Evolutionary conservation across 495 filamentous ascomycete species (phyloP).

Genomic region (Achaetomiella virescens): DNA sequence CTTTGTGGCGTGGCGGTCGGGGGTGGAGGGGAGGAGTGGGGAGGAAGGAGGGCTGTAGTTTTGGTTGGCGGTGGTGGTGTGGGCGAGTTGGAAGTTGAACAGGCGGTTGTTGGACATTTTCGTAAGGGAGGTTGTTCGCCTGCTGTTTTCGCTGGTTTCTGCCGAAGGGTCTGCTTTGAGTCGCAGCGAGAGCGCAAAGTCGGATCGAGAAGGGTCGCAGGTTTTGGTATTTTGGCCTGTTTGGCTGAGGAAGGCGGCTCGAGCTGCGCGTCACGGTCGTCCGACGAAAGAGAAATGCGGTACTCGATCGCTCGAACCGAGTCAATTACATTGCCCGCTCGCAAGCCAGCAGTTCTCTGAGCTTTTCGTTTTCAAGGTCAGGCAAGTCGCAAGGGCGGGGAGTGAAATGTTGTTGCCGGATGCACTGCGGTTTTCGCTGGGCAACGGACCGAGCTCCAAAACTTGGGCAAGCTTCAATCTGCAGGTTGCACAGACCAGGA

Average conservation of each 20-base stretch:
- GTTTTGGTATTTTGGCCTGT: not conserved
- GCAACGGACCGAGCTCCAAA: too few relatives aligned
- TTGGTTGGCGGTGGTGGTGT: not conserved
- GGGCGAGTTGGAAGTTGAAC: slow-evolving; percentile 7
- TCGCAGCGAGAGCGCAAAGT: too few relatives aligned
- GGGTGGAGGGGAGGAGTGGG: slow-evolving; percentile 4
- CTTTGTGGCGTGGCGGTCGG: not conserved
- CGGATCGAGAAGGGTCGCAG: not conserved
- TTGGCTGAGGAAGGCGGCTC: too few relatives aligned
- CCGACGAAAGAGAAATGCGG: not conserved
- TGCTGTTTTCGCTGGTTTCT: not conserved
- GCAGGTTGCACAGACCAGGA: too few relatives aligned
- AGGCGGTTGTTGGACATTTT: not conserved
- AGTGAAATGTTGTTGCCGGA: not conserved
- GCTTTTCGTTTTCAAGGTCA: too few relatives aligned
- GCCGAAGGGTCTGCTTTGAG: too few relatives aligned
- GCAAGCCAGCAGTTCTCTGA: too few relatives aligned
- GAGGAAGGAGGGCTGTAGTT: not conserved
- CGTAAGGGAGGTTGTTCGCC: not conserved
- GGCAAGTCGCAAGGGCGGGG: not conserved
- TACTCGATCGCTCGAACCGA: too few relatives aligned
- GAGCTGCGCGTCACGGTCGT: not conserved
- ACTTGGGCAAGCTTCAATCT: too few relatives aligned
- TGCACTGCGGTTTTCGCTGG: too few relatives aligned
- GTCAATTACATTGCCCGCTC: too few relatives aligned